Base-by-base conservation (phyloP, 129 eudicot species). In the Gnaphalium uliginosum region DNA sequence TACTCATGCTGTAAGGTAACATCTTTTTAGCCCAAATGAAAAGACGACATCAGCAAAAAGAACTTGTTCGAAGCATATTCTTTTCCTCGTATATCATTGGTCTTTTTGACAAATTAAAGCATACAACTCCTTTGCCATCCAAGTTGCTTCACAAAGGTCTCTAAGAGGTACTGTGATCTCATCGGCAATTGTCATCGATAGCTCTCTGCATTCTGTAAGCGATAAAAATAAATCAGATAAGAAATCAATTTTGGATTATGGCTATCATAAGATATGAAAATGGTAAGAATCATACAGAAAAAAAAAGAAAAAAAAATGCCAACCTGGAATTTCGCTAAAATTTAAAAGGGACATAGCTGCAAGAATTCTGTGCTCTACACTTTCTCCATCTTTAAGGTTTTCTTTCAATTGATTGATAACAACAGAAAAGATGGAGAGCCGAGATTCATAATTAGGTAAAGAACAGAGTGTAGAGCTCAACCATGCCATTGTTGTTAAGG, bases 141-240 rank as follows among this genome's bases (percentile, higher is more conserved):
- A 63, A 6, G 68, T 63, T 63, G 68, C 68, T 63, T 63, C 68
- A 6, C 68, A 29, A 63, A 63, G 68, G 68, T 63, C 68, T n/a
- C 19, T 63, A 17, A 29, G 68, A 29, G 68, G 68, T 29, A 32
- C 24, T 1, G 22, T 63, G 8, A 63, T 63, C 68, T 63, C 68
- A 29, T 29, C 37, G 17, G 68, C 43, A 30, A 63, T 63, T 17
- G 68, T 29, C 43, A 63, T 63, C 68, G 18, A 18, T 6, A 63
- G 68, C 68, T 63, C 68, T 29, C 39, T 29, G 24, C 68, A 63
- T 63, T 63, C 68, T 63, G 43, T 63, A 4, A 30, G 9, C 8
- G 15, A 27, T 15, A 25, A 1, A 27, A 1, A 26, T 17, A 13
- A 4, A 29, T 58, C 8, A 62, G 39, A 62, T 26, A 5, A 26